Base-by-base conservation (phyloP, 2,329 filamentous ascomycete genomes). In the Colletotrichum sp. region DNA sequence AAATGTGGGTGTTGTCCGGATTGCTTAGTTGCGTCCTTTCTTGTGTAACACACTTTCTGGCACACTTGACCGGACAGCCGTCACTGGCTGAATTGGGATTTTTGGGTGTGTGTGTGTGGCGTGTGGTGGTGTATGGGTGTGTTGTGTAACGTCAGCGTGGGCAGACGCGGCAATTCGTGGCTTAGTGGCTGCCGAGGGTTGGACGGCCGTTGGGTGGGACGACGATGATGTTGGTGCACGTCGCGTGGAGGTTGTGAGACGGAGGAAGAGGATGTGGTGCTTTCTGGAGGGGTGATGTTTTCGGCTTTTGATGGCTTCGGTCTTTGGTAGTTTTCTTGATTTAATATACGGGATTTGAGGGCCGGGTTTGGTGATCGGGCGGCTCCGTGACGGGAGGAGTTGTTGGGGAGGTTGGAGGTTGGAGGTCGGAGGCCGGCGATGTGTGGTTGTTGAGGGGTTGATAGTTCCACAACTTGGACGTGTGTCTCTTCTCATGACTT, bases 91-190 rank as follows among this genome's bases (percentile, higher is more conserved):
- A 21, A 32, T 32, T 32, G 57, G 57, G 16, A 3, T 63, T 34
- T 24, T 4, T 21, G n/a, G n/a, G 44, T 4, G 44, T 21, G n/a
- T 52, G 44, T 7, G 44, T 21, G n/a, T 52, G 44, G 10, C 12
- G 44, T 21, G 8, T 44, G 39, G 62, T 28, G 39, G 62, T 44
- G 62, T 24, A 21, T 16, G 32, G 28, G 64, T 55, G 64, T 67
- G 39, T 60, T 72, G 52, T 66, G 72, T 44, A 57, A 67, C 68
- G 72, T 67, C 60, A 67, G 52, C n/a, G 24, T 69, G 72, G 72
- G 52, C 69, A 75, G 72, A 75, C 28, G 52, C 72, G 72, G 72
- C 62, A 72, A 64, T 67, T 72, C 36, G 62, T 67, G 72, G 72
- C 72, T 72, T 52, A 63, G 59, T 63, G 59, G 59, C 59, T n/a